A percentile compares a stretch with the other conserved stretches of the same genome.
Evolutionary conservation across 768 basidiomycete species (phyloP).

Genomic region (Suillus cothurnatus): DNA sequence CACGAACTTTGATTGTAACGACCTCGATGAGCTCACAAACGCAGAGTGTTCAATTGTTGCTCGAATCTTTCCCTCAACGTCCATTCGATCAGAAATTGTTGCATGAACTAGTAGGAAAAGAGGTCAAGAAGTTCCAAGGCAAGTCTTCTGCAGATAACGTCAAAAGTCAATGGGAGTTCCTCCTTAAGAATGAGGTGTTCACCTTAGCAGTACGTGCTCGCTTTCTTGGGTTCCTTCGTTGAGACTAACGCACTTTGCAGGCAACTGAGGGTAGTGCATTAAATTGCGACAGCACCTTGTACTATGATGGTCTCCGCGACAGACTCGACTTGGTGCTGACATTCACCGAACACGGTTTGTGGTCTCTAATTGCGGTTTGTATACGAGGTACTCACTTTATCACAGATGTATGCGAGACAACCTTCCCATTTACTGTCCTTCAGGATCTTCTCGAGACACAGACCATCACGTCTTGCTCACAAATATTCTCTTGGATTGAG

Average conservation of each 20-base stretch:
- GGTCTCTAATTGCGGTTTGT: slow-evolving; percentile 3
- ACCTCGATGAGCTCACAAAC: slow-evolving; percentile 52
- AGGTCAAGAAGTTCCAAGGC: slow-evolving; percentile 43
- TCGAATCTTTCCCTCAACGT: slow-evolving; percentile 52
- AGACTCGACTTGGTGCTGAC: slow-evolving; percentile 73
- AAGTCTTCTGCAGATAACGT: slow-evolving; percentile 57
- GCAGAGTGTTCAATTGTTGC: slow-evolving; percentile 50
- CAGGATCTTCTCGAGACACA: slow-evolving; percentile 86
- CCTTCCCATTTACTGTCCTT: slow-evolving; percentile 71
- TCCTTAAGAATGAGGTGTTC: slow-evolving; percentile 72
- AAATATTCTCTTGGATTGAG: slow-evolving; percentile 90
- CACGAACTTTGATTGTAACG: slow-evolving; percentile 3
- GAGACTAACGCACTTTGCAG: slow-evolving; percentile 36
- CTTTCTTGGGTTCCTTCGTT: neutral
- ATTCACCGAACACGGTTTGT: slow-evolving; percentile 76
- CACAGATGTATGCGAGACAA: slow-evolving; percentile 75
- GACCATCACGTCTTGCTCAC: slow-evolving; percentile 82
- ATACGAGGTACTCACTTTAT: slow-evolving; percentile 8
- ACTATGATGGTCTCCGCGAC: slow-evolving; percentile 62
- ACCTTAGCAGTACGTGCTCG: slow-evolving; percentile 60
- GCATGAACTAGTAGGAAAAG: slow-evolving; percentile 49
- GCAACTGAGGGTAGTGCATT: slow-evolving; percentile 68
- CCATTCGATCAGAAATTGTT: slow-evolving; percentile 52
- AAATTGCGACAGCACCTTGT: slow-evolving; percentile 49
- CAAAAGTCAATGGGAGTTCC: slow-evolving; percentile 75